A percentile compares a stretch with the other conserved stretches of the same genome.
phyloP scores from a whole-genome alignment of 345 rosid species.

The Clausena lansium region DNA sequence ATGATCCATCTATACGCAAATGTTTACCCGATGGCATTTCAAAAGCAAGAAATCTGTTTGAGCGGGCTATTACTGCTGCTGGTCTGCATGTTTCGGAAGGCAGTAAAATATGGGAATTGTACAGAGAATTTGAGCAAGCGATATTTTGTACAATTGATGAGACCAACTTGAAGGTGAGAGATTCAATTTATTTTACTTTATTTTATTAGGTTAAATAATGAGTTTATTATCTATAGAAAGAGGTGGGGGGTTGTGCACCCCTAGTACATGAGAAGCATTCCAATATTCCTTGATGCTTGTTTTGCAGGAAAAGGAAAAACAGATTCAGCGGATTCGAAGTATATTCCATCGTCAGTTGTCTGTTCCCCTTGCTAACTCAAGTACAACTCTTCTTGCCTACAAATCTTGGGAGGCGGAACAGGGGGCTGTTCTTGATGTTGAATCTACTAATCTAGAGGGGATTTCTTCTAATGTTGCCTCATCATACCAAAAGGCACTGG shows the following conservation, averaged over 20 bases:
- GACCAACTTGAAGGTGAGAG: background rate
- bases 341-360: slow-evolving; percentile 84
- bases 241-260: background rate
- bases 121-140: slow-evolving; percentile 72
- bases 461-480: slow-evolving; percentile 59
- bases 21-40: slow-evolving; percentile 59
- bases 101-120: slow-evolving; percentile 78
- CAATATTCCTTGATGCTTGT: slow-evolving; percentile 4
- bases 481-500: slow-evolving; percentile 70
- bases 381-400: slow-evolving; percentile 56
- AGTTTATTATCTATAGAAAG: background rate
- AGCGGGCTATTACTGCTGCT: slow-evolving; percentile 83
- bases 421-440: slow-evolving; percentile 54
- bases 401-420: slow-evolving; percentile 89
- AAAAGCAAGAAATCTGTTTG: slow-evolving; percentile 77
- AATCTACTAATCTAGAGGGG: slow-evolving; percentile 54
- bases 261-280: background rate
- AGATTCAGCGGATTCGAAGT: slow-evolving; percentile 59
- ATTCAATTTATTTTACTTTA: background rate
- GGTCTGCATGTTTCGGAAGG: slow-evolving; percentile 84
- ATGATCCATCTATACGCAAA: slow-evolving; percentile 54
- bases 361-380: slow-evolving; percentile 61
- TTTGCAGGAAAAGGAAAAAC: slow-evolving; percentile 65
- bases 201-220: background rate
- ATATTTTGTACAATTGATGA: slow-evolving; percentile 26